Conservation (phyloP, 2,329 filamentous ascomycete genomes). For the Clonostachys rosea region DNA sequence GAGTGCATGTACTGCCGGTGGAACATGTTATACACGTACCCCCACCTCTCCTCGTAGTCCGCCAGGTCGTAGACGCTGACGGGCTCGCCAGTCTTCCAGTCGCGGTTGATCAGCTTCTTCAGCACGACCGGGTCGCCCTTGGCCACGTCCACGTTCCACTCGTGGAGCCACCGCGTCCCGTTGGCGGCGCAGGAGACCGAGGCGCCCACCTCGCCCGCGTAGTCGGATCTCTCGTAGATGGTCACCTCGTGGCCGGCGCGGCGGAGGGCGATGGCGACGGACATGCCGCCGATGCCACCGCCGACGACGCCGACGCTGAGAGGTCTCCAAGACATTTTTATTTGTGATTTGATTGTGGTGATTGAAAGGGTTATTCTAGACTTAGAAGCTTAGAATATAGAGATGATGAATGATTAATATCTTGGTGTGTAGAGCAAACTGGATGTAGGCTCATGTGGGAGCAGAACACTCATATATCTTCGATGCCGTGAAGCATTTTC, state of each 20-base stretch:
- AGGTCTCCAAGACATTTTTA: slow-evolving; percentile 28
- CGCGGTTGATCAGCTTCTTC: slow-evolving; percentile 61
- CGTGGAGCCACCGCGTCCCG: slow-evolving; percentile 64
- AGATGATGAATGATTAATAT: no score
- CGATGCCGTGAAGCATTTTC: no score
- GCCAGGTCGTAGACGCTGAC: slow-evolving; percentile 58
- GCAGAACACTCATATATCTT: no score
- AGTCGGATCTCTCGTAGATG: slow-evolving; percentile 63
- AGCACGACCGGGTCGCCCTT: slow-evolving; percentile 63
- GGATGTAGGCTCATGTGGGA: no score
- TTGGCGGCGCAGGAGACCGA: slow-evolving; percentile 67
- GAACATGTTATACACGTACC: slow-evolving; percentile 65
- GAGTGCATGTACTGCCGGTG: slow-evolving; percentile 65
- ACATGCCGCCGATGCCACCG: slow-evolving; percentile 43
- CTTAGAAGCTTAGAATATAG: no score
- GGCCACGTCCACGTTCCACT: slow-evolving; percentile 61
- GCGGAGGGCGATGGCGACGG: slow-evolving; percentile 37
- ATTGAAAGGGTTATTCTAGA: neutral
- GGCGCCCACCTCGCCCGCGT: slow-evolving; percentile 63
- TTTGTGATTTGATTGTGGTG: no score
- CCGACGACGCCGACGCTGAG: slow-evolving; percentile 39
- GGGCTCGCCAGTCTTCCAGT: slow-evolving; percentile 66
- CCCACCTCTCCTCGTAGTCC: slow-evolving; percentile 63
- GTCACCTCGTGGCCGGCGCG: slow-evolving; percentile 44
- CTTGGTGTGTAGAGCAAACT: no score